These are phyloP conservation scores for Aspergillus texensis DNA, from an alignment of 2,329 filamentous ascomycete species.

Conservation along the genomic window DNA sequence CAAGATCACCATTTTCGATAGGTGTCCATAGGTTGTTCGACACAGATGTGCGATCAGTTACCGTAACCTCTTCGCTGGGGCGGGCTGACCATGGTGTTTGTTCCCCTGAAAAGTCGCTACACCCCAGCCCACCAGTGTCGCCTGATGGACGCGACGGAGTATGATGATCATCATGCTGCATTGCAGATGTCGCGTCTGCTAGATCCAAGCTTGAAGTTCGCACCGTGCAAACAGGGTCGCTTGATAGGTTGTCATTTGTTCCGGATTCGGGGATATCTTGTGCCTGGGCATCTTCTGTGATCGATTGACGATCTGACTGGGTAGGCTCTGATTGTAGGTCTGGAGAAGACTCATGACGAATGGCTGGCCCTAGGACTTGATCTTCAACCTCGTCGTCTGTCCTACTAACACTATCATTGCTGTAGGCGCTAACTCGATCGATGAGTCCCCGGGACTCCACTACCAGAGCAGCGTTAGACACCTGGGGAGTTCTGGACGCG, in stretches of 20 bases:
- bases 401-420: not conserved
- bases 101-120: not conserved
- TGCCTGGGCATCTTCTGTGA: not conserved
- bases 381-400: not conserved
- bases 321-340: not conserved
- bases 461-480: not conserved
- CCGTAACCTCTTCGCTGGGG: constrained; percentile 17
- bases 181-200: not conserved
- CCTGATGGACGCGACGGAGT: not conserved
- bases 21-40: constrained; percentile 25
- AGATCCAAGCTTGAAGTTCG: not conserved
- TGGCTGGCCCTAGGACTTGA: not conserved
- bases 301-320: not conserved
- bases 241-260: not conserved
- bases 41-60: constrained; percentile 19
- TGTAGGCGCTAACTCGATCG: not conserved
- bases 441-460: not conserved
- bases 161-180: not conserved
- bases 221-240: not conserved
- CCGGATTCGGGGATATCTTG: not conserved
- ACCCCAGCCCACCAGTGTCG: not conserved
- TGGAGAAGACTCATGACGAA: not conserved
- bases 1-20: constrained; percentile 25
- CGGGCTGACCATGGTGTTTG: constrained; percentile 10
- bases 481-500: not conserved